Base-by-base conservation (phyloP, 202 grass and related monocot genomes). In the Schoenoplectus triqueter region DNA sequence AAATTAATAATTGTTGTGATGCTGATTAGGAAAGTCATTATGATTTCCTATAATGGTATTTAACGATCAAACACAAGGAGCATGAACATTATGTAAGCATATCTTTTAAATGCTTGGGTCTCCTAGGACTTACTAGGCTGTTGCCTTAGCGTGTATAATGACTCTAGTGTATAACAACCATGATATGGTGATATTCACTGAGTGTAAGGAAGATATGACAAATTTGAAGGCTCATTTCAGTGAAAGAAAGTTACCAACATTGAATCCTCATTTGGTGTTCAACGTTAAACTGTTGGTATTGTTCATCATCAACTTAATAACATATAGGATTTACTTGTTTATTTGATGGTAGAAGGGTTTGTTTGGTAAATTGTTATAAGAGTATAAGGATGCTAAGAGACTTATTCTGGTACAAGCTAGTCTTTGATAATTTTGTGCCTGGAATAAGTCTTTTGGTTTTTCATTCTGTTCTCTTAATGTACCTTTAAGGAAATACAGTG, bases 21-120 rank as follows among this genome's bases (percentile, higher is more conserved):
- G 70, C 70, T 2, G 17, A 20, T 70, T 20, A 8, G 20, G 70
- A 51, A 51, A 22, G 71, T 75, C 49, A 21, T 75, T 51, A 75
- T 54, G 71, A 75, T 48, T 75, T 54, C 71, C 31, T 75, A 52
- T 75, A 75, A 31, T 5, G 19, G 3, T 75, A 54, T 5, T 48
- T 75, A 75, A 4, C 10, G 4, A 17, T 75, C 47, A 10, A 75
- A 75, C 4, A 52, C 48, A 49, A 52, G 71, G 71, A 31, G 10
- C 8, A 75, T 52, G 48, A 75, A 75, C 71, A 22, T 9, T 6
- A 31, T 8, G 22, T 74, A 7, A 75, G 49, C 72, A 55, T 2
- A 55, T 55, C 20, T 72, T 48, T 49, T 49, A 9, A 3, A 8
- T 71, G 42, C 44, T 71, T 48, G 15, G 68, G 47, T 71, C 68